Evolutionary conservation across 2,329 filamentous ascomycete species (phyloP), one percentile per base, ranked within the genome.

Genomic region (Daldinia sp.): DNA sequence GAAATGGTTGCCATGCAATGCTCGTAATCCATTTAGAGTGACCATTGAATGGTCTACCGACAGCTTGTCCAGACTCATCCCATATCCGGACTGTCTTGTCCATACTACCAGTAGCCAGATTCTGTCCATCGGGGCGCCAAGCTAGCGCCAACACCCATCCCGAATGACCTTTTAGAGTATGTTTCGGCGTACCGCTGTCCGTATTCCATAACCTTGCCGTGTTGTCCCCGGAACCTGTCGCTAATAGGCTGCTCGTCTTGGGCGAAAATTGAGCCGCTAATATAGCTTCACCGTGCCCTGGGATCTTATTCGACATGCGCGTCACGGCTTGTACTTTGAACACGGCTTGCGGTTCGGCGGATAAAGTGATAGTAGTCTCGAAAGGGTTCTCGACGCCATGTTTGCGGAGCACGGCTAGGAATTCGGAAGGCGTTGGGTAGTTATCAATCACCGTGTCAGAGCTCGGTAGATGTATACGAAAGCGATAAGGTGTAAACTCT

Each of bases 181-280:
- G 88, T 68, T 93, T 88, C 0, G 94, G 94, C 10, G 94, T 98
- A 54, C 94, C 94, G 0, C 94, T 98, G 75, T 98, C 93, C 55
- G 93, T 94, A 76, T 99, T 94, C 93, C 93, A 98, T 82, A 98
- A 91, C 63, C 95, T 85, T 0, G 94, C 95, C 1, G 94, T 98
- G 73, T 92, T 92, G 77, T 99, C 96, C 53, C 96, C 96, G 68
- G 92, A 93, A 0, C 95, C 96, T 1, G 93, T 97, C 0, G 94
- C 94, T 79, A 98, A 87, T 65, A 90, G 87, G 10, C 89, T 89
- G 28, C 92, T 95, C 6, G 88, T 89, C 41, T 88, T 87, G 0
- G 95, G 95, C 0, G 92, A 96, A 80, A 98, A 98, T 42, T 94
- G 90, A 2, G 92, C 91, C 33, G 92, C 88, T 23, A 98, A 85